Evolutionary conservation across 2,329 filamentous ascomycete genomes (phyloP).

Genomic region (Chalara sp.): DNA sequence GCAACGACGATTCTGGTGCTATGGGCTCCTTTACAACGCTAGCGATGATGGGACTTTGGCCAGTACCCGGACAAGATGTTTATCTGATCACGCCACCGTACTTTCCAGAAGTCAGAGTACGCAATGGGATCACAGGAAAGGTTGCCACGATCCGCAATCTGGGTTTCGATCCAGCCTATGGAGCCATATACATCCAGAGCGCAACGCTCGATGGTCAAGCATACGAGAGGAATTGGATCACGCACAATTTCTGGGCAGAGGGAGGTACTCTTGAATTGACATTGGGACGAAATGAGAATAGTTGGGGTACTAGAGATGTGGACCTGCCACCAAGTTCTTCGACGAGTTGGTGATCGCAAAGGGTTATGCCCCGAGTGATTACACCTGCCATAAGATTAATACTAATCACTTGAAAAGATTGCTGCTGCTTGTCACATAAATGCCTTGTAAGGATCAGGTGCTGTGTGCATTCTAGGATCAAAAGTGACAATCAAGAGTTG

Average conservation of each 20-base stretch:
- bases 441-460: too few species aligned
- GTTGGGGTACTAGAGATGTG: constrained; percentile 52
- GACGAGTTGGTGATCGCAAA: constrained; percentile 6
- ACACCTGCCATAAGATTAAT: too few species aligned
- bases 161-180: constrained; percentile 54
- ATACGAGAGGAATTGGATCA: constrained; percentile 61
- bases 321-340: constrained; percentile 56
- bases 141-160: constrained; percentile 52
- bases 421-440: too few species aligned
- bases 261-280: constrained; percentile 58
- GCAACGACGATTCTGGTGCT: constrained; percentile 64
- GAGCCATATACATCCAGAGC: constrained; percentile 57
- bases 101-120: constrained; percentile 54
- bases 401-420: too few species aligned
- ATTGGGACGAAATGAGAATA: constrained; percentile 53
- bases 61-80: constrained; percentile 61
- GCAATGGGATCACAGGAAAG: constrained; percentile 49
- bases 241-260: constrained; percentile 60
- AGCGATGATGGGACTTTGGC: constrained; percentile 64
- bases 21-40: constrained; percentile 64
- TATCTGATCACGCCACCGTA: constrained; percentile 67
- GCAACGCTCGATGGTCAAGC: constrained; percentile 53
- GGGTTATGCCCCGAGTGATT: too few species aligned
- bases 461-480: too few species aligned
- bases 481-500: too few species aligned